Base-by-base conservation (phyloP, 1,284 basidiomycete genomes). In the Polyporus tsugae region DNA sequence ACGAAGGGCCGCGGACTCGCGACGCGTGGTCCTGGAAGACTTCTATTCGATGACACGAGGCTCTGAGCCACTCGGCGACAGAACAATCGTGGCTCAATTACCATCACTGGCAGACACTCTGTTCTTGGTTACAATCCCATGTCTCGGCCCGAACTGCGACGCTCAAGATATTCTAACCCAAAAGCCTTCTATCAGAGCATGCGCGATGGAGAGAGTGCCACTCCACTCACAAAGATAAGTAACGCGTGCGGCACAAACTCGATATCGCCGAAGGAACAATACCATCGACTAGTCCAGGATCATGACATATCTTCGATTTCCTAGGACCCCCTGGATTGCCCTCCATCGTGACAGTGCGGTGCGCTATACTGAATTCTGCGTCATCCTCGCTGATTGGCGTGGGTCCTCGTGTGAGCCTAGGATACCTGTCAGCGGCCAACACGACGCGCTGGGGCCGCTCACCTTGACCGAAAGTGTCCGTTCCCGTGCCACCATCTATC, bases 41-140 rank as follows among this genome's bases (percentile, higher is more conserved):
- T 60, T 25, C 39, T 22, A 52, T 57, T 53, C 46, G 4, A 42
- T 38, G n/a, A 44, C 65, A 44, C n/a, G 65, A 66, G 65, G 60
- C 60, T 62, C 65, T 66, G 52, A 35, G 52, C 65, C 65, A 57
- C 65, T 39, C 52, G 25, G 49, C 49, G 22, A 38, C n/a, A 38
- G 25, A 41, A 62, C 11, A 57, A 58, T 36, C 35, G 36, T 55
- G 4, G 17, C 33, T 35, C 29, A 33, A 19, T 19, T 35, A 55
- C 33, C 22, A 3, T 25, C 22, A 13, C 22, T 52, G 22, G 7
- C 10, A 7, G 10, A 52, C 15, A 35, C 4, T 55, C 29, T 19
- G 33, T 35, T 17, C 52, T 35, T 35, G 29, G 11, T 55, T 11
- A 15, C 13, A 3, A 52, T 4, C 22, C 25, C 22, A 25, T 25